Percentiles rank a stretch among this genome's conserved stretches.
Evolutionary conservation across 495 filamentous ascomycete genomes (phyloP).

Genomic region (Xylaria palmicola): DNA sequence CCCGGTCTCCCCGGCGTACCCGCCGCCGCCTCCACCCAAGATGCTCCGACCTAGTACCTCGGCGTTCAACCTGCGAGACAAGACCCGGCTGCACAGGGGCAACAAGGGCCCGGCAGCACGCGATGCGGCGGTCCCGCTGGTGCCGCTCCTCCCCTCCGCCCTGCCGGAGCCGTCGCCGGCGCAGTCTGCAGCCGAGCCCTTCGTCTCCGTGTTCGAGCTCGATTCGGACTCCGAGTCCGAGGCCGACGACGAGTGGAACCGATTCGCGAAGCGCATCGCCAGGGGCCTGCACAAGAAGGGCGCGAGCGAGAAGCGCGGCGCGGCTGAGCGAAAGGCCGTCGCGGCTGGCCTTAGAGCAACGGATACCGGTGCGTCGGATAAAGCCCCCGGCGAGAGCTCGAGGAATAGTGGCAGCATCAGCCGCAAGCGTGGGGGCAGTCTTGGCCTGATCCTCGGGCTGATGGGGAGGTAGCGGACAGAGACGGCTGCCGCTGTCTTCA

Average conservation of each 20-base stretch:
- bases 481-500: not conserved
- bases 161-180: not conserved
- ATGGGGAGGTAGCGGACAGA: slow-evolving; percentile 13
- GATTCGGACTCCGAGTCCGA: slow-evolving; percentile 30
- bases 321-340: slow-evolving; percentile 10
- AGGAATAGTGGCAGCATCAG: slow-evolving; percentile 8
- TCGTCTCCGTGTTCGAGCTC: slow-evolving; percentile 30
- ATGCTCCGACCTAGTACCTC: slow-evolving; percentile 21
- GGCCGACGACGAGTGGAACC: slow-evolving; percentile 14
- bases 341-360: not conserved
- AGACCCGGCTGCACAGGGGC: not conserved
- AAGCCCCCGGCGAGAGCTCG: slow-evolving; percentile 9
- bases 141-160: slow-evolving; percentile 15
- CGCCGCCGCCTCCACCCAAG: slow-evolving; percentile 20
- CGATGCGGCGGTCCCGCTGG: slow-evolving; percentile 11
- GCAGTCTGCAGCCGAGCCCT: slow-evolving; percentile 20
- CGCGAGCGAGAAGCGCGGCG: slow-evolving; percentile 25
- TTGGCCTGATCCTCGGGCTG: slow-evolving; percentile 29
- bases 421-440: slow-evolving; percentile 30
- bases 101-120: not conserved
- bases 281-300: slow-evolving; percentile 34
- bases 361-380: slow-evolving; percentile 9
- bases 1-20: slow-evolving; percentile 24
- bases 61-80: slow-evolving; percentile 25
- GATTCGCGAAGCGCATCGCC: slow-evolving; percentile 28